Conservation (phyloP, 306 rosid genomes). For the Malus sylvestris region DNA sequence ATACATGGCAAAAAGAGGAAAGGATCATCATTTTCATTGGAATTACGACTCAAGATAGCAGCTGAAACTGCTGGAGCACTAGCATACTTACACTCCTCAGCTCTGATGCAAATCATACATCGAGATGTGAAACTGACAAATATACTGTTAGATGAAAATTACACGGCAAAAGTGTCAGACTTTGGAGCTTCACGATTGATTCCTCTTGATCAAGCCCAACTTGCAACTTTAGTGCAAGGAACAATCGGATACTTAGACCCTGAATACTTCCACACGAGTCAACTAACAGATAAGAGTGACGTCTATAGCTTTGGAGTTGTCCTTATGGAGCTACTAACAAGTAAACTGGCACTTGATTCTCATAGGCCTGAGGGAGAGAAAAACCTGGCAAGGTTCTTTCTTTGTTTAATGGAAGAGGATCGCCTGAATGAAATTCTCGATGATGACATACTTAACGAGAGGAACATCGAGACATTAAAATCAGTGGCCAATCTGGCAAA, state of each 20-base stretch:
- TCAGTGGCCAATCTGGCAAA: neutral
- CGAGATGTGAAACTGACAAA: neutral
- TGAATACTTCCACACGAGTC: neutral
- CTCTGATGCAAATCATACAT: neutral
- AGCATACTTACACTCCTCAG: neutral
- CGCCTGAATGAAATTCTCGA: constrained; percentile 2
- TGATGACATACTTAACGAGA: neutral
- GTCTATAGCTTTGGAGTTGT: constrained; percentile 5
- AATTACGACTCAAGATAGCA: neutral
- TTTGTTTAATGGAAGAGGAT: neutral
- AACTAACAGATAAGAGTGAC: neutral
- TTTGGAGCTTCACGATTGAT: neutral
- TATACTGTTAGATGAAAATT: neutral
- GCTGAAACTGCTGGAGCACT: neutral
- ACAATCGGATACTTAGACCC: neutral
- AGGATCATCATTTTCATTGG: neutral
- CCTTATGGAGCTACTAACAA: neutral
- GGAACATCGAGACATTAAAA: neutral
- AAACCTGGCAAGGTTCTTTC: neutral
- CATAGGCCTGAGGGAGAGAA: neutral
- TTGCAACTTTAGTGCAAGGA: neutral
- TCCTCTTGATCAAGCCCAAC: neutral
- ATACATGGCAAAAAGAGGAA: neutral
- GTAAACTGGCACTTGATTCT: neutral
- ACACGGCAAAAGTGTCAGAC: neutral